These are phyloP conservation scores for Microbotryum lychnidis-dioicae DNA, from an alignment of 1,284 basidiomycete genomes.

Conservation along the genomic window DNA sequence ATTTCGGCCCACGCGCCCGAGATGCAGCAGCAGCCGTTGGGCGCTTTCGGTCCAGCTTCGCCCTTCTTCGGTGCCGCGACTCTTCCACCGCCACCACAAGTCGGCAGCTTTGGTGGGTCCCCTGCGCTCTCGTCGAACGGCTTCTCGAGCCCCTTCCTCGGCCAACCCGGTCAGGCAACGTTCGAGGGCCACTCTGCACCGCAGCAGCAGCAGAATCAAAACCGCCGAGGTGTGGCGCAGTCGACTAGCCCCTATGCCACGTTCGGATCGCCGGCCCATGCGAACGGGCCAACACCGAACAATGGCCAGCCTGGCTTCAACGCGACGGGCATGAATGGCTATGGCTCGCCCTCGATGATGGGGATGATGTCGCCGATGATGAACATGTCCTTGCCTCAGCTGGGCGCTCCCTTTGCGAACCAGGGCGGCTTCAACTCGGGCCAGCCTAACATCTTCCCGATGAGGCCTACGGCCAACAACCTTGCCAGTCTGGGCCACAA, in stretches of 20 bases:
- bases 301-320: not conserved
- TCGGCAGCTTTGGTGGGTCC: no score
- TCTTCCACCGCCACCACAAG: no score
- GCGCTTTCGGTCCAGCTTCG: no score
- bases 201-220: not conserved
- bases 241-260: not conserved
- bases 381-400: not conserved
- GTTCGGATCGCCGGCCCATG: not conserved
- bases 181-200: not conserved
- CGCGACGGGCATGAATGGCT: not conserved
- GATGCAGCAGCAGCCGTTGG: no score
- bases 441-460: no score
- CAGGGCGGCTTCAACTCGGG: not conserved
- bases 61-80: no score
- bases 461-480: no score
- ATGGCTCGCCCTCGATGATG: not conserved
- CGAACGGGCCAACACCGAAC: not conserved
- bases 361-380: constrained; percentile 2
- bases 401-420: not conserved
- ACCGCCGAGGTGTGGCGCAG: not conserved
- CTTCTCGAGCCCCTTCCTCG: not conserved
- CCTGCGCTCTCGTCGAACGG: no score
- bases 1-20: no score
- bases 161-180: not conserved
- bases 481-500: not conserved